These are phyloP conservation scores for Clonostachys rhizophaga DNA, from an alignment of 2,329 filamentous ascomycete genomes.

Conservation along the genomic window DNA sequence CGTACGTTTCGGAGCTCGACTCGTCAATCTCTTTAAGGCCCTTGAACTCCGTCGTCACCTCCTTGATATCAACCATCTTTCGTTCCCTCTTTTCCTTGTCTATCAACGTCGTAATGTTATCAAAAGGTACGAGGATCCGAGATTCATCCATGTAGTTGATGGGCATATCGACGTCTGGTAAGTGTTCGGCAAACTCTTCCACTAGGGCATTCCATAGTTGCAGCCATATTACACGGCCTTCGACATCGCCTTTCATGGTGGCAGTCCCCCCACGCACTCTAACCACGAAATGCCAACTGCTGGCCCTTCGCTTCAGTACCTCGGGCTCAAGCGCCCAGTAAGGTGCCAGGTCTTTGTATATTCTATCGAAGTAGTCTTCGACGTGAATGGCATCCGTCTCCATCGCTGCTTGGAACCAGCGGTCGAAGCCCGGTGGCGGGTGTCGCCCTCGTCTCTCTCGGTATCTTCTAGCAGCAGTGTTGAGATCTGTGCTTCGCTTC, in stretches of 20 bases:
- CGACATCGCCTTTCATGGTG: constrained; percentile 28
- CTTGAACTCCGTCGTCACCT: constrained; percentile 37
- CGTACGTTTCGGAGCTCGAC: constrained; percentile 24
- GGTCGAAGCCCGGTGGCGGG: constrained; percentile 59
- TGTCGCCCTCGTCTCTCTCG: constrained; percentile 51
- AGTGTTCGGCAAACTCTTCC: constrained; percentile 40
- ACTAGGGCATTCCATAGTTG: constrained; percentile 45
- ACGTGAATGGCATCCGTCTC: constrained; percentile 49
- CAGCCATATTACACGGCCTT: constrained; percentile 36
- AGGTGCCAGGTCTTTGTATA: constrained; percentile 57
- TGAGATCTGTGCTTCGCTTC: constrained; percentile 40
- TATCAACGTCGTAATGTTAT: constrained; percentile 47
- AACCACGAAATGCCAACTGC: constrained; percentile 38
- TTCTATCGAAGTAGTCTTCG: constrained; percentile 61
- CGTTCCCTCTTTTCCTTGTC: constrained; percentile 38
- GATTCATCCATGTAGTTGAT: constrained; percentile 63
- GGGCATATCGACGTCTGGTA: constrained; percentile 64
- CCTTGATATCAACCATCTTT: constrained; percentile 30
- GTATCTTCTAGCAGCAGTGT: constrained; percentile 49
- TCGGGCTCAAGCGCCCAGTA: constrained; percentile 51
- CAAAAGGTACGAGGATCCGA: constrained; percentile 54
- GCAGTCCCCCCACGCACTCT: constrained; percentile 40
- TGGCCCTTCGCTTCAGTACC: constrained; percentile 29
- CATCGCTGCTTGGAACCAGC: constrained; percentile 51
- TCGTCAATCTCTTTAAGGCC: constrained; percentile 29